Evolutionary conservation across 495 filamentous ascomycete genomes (phyloP).

Genomic region (Clohesyomyces aquaticus): DNA sequence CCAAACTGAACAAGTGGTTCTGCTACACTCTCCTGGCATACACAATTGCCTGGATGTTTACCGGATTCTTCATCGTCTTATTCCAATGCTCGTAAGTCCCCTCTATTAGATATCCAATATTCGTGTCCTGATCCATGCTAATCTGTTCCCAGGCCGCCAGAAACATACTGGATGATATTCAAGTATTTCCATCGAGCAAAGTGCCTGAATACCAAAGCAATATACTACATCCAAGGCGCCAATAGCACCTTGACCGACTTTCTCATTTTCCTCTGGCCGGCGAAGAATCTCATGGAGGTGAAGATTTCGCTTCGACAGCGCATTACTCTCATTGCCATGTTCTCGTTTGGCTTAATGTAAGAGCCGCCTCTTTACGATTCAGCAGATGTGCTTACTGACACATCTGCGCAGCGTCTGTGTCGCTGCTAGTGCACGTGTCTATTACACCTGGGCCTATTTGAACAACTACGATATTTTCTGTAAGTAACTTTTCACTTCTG

Average conservation of each 20-base stretch:
- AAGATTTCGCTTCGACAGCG: slow-evolving; percentile 1
- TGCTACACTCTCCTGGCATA: too few relatives aligned
- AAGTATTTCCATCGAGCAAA: slow-evolving; percentile 4
- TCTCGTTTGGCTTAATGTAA: background rate
- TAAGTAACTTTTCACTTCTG: background rate
- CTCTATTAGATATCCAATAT: background rate
- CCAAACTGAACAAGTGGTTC: background rate
- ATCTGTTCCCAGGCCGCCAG: background rate
- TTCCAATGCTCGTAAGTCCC: slow-evolving; percentile 5
- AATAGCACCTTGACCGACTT: slow-evolving; percentile 2
- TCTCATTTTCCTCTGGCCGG: slow-evolving; percentile 8
- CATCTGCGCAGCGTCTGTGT: background rate
- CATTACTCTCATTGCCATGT: slow-evolving; percentile 5
- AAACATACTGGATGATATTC: slow-evolving; percentile 10
- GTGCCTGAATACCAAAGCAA: slow-evolving; percentile 1
- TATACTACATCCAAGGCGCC: slow-evolving; percentile 3
- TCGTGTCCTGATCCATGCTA: background rate
- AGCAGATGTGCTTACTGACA: background rate
- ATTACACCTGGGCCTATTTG: background rate
- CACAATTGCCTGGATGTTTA: slow-evolving; percentile 1
- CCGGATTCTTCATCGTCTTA: background rate
- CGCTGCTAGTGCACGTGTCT: background rate
- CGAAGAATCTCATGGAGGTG: background rate
- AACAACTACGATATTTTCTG: slow-evolving; percentile 9
- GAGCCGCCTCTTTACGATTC: background rate